Evolutionary conservation across 2,329 filamentous ascomycete species (phyloP).

Genomic region (Zymoseptoria brevis): DNA sequence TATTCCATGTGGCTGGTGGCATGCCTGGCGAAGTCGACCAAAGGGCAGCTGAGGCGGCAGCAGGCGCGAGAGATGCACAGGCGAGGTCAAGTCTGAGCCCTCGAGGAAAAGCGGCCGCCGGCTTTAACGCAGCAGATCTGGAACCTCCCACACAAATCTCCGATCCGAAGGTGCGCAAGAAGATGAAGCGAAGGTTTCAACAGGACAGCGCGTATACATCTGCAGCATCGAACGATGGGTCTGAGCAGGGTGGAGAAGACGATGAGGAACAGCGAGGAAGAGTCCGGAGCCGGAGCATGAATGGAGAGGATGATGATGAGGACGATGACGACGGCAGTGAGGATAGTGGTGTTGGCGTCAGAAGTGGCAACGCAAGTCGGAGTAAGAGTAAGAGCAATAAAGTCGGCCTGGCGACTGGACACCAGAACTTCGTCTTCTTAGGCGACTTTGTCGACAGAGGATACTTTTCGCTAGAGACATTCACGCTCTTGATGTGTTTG

Average conservation of each 20-base stretch:
- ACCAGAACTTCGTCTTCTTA: constrained; percentile 64
- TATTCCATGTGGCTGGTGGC: constrained; percentile 91
- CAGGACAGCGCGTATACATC: constrained; percentile 47
- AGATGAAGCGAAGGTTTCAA: constrained; percentile 57
- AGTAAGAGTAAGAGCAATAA: constrained; percentile 29
- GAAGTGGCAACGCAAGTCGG: constrained; percentile 28
- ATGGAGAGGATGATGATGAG: constrained; percentile 38
- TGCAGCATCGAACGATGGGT: constrained; percentile 37
- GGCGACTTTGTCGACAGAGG: constrained; percentile 68
- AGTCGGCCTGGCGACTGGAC: constrained; percentile 42
- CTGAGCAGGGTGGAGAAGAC: constrained; percentile 32
- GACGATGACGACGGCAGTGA: constrained; percentile 44
- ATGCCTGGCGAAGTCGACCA: constrained; percentile 69
- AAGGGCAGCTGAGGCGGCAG: constrained; percentile 17
- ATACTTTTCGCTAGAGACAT: constrained; percentile 66
- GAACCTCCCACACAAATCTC: constrained; percentile 86
- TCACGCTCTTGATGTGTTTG: constrained; percentile 63
- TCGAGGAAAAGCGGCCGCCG: constrained; percentile 30
- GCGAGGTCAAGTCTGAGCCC: constrained; percentile 17
- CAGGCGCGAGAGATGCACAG: constrained; percentile 9
- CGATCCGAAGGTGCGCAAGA: constrained; percentile 77
- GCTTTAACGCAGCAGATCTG: constrained; percentile 85
- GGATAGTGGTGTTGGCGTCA: constrained; percentile 36
- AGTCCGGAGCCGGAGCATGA: constrained; percentile 30
- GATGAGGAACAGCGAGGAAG: constrained; percentile 36